These are phyloP conservation scores for Mortierella hygrophila DNA, from an alignment of 192 early-diverging fungal species.

Conservation along the genomic window DNA sequence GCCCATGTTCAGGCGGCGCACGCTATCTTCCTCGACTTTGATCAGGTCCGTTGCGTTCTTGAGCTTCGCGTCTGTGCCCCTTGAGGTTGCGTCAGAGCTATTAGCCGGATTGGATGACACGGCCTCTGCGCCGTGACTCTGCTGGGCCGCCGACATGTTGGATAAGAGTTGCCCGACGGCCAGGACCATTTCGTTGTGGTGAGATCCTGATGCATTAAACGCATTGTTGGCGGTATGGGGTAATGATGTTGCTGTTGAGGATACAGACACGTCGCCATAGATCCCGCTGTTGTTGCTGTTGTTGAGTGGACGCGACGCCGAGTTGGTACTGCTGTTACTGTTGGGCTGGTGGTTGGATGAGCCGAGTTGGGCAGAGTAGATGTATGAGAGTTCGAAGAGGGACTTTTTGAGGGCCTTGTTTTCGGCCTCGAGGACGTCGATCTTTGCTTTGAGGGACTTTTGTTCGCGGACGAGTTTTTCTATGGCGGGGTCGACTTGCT, in stretches of 20 bases:
- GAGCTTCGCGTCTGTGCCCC: constrained; percentile 31
- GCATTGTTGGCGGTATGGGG: not conserved
- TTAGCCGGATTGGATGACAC: not conserved
- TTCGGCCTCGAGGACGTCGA: constrained; percentile 79
- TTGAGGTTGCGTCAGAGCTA: constrained; percentile 10
- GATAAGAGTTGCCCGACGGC: constrained; percentile 37
- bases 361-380: constrained; percentile 68
- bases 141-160: constrained; percentile 30
- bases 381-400: constrained; percentile 82
- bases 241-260: not conserved
- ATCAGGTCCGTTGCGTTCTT: constrained; percentile 38
- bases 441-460: constrained; percentile 80
- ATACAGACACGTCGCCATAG: not conserved
- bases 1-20: constrained; percentile 50
- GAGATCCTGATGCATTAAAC: not conserved
- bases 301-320: constrained; percentile 39
- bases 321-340: constrained; percentile 58
- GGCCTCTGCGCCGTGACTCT: constrained; percentile 12
- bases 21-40: constrained; percentile 47
- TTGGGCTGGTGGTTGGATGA: constrained; percentile 31
- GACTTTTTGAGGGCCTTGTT: constrained; percentile 86
- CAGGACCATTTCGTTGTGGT: constrained; percentile 29
- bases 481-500: constrained; percentile 56
- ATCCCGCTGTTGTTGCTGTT: constrained; percentile 4
- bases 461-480: constrained; percentile 75